These are phyloP conservation scores for Puccinia triticina DNA, from an alignment of 1,284 basidiomycete genomes.

Conservation along the genomic window DNA sequence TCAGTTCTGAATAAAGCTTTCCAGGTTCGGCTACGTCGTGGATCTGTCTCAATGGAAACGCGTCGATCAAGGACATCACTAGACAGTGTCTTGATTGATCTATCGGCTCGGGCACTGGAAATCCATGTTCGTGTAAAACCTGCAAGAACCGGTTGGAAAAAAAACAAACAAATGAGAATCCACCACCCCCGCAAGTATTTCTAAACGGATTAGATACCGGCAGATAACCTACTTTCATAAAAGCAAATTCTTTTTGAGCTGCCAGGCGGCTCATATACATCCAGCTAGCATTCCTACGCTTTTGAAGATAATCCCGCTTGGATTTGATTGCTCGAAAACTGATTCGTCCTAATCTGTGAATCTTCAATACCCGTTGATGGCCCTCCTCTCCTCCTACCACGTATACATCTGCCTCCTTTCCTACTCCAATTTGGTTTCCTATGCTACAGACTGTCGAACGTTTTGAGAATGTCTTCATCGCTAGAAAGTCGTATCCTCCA, in stretches of 20 bases:
- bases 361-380: slow-evolving; percentile 83
- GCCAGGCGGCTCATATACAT: slow-evolving; percentile 98
- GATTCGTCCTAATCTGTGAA: slow-evolving; percentile 84
- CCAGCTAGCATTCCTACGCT: slow-evolving; percentile 94
- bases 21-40: slow-evolving; percentile 79
- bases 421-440: slow-evolving; percentile 96
- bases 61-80: slow-evolving; percentile 93
- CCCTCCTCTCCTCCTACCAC: slow-evolving; percentile 83
- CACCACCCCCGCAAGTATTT: too few relatives aligned
- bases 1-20: slow-evolving; percentile 84
- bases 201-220: background rate
- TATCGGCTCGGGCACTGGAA: slow-evolving; percentile 89
- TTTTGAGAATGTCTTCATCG: slow-evolving; percentile 88
- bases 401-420: slow-evolving; percentile 97
- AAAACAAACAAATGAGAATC: too few relatives aligned
- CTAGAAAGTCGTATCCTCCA: slow-evolving; percentile 94
- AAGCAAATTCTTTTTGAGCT: slow-evolving; percentile 96
- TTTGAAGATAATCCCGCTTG: slow-evolving; percentile 95
- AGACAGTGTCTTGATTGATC: slow-evolving; percentile 94
- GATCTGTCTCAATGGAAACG: slow-evolving; percentile 95
- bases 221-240: slow-evolving; percentile 78
- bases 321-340: slow-evolving; percentile 96
- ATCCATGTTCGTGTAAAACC: slow-evolving; percentile 89
- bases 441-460: slow-evolving; percentile 78
- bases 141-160: slow-evolving; percentile 58